These are phyloP conservation scores for Pachyrhizus erosus DNA, from an alignment of 306 rosid species.

Conservation along the genomic window DNA sequence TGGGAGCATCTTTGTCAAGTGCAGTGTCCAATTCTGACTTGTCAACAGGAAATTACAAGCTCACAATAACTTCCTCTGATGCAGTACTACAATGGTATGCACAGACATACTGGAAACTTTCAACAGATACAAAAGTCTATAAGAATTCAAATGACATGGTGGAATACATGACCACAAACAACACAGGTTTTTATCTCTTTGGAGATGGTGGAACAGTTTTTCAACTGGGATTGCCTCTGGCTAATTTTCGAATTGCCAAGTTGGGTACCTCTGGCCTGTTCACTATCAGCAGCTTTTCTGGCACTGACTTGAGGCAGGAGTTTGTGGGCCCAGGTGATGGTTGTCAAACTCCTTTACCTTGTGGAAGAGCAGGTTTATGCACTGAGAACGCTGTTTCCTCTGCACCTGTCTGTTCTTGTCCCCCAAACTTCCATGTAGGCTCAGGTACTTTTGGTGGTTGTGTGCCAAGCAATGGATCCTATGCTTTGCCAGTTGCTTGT, in stretches of 20 bases:
- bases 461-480: conserved; percentile 64
- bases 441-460: conserved; percentile 60
- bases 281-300: conserved; percentile 64
- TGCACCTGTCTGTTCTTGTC: conserved; percentile 73
- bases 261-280: conserved; percentile 68
- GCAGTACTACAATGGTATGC: conserved; percentile 74
- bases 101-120: conserved; percentile 84
- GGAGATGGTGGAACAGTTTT: conserved; percentile 63
- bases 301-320: conserved; percentile 56
- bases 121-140: conserved; percentile 55
- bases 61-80: conserved; percentile 61
- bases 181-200: conserved; percentile 67
- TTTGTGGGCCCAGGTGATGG: conserved; percentile 62
- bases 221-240: conserved; percentile 53
- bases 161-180: conserved; percentile 66
- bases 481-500: conserved; percentile 64
- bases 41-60: conserved; percentile 64
- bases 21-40: conserved; percentile 54
- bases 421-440: conserved; percentile 57
- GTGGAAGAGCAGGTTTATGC: conserved; percentile 79
- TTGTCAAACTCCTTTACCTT: conserved; percentile 72
- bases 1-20: conserved; percentile 60
- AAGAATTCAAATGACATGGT: conserved; percentile 50
- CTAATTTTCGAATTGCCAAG: conserved; percentile 65
- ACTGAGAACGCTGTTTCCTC: conserved; percentile 46